Evolutionary conservation across 208 protist species (phyloP).

Genomic region (Leishmania aethiopica): DNA sequence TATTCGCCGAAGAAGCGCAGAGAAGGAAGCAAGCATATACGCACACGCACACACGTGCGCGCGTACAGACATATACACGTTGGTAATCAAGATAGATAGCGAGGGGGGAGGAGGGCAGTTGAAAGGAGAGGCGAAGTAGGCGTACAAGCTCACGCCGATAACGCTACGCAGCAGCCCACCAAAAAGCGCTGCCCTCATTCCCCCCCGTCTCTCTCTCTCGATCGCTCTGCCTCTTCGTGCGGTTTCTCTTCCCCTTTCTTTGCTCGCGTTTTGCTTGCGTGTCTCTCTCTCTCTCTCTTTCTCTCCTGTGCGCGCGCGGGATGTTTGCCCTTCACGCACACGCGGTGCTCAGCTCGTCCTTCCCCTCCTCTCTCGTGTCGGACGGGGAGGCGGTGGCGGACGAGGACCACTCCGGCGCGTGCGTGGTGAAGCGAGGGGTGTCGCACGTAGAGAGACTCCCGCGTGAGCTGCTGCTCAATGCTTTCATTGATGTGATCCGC

Average conservation of each 20-base stretch:
- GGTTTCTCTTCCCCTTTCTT: too few relatives aligned
- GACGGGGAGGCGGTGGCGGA: constrained; percentile 11
- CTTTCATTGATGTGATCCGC: constrained; percentile 73
- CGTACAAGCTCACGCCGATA: not conserved
- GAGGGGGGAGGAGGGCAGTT: too few relatives aligned
- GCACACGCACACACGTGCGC: not conserved
- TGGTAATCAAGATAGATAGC: not conserved
- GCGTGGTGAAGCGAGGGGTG: not conserved
- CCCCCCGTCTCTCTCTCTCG: not conserved
- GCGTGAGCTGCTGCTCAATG: constrained; percentile 58
- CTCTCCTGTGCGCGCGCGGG: not conserved
- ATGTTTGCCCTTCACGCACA: constrained; percentile 39
- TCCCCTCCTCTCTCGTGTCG: constrained; percentile 20
- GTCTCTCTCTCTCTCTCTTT: not conserved
- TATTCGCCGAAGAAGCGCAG: not conserved
- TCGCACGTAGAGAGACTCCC: constrained; percentile 47
- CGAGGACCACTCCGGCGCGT: not conserved
- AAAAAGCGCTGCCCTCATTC: not conserved
- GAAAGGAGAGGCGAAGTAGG: not conserved
- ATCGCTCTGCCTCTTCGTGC: not conserved
- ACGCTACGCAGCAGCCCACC: not conserved
- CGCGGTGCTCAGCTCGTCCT: constrained; percentile 35
- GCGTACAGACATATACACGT: not conserved
- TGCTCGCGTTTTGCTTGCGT: not conserved
- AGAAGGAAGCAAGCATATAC: not conserved